phyloP scores from a whole-genome alignment of 805 yeast species.

The Candida pseudofarinosa region DNA sequence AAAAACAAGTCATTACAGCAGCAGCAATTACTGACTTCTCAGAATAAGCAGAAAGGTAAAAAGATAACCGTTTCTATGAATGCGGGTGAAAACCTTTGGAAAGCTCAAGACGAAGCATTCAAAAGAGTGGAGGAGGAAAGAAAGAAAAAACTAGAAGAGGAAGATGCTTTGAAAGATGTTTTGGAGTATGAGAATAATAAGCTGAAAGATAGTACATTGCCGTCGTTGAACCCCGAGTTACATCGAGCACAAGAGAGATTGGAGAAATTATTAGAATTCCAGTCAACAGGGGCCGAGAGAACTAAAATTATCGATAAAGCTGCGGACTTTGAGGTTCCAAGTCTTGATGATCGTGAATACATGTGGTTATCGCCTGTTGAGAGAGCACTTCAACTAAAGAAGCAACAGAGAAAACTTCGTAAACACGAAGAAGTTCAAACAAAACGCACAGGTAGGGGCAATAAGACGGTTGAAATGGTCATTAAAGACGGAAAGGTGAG shows the following conservation, averaged over 20 bases:
- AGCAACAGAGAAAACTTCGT: slow-evolving; percentile 73
- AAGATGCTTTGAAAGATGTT: slow-evolving; percentile 31
- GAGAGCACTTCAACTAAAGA: slow-evolving; percentile 79
- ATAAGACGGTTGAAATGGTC: slow-evolving; percentile 70
- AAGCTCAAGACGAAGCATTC: slow-evolving; percentile 63
- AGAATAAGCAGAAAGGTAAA: slow-evolving; percentile 31
- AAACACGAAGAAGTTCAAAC: slow-evolving; percentile 57
- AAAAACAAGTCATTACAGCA: slow-evolving; percentile 14
- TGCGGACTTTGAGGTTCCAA: slow-evolving; percentile 74
- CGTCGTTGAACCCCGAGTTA: slow-evolving; percentile 53
- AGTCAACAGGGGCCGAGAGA: slow-evolving; percentile 82
- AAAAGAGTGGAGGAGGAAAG: slow-evolving; percentile 50
- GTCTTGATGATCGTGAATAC: slow-evolving; percentile 41
- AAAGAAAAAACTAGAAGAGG: slow-evolving; percentile 25
- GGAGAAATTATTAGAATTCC: slow-evolving; percentile 72
- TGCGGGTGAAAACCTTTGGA: slow-evolving; percentile 61
- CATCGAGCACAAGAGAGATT: slow-evolving; percentile 68
- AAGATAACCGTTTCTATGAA: slow-evolving; percentile 53
- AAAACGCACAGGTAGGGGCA: slow-evolving; percentile 68
- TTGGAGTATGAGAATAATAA: slow-evolving; percentile 12
- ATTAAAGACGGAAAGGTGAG: slow-evolving; percentile 77
- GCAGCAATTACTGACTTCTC: slow-evolving; percentile 6
- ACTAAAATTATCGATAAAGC: slow-evolving; percentile 92
- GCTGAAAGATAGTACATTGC: slow-evolving; percentile 33
- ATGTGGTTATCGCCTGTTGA: slow-evolving; percentile 87